These are phyloP conservation scores for Claviceps spartinae DNA, from an alignment of 2,329 filamentous ascomycete genomes.

Conservation along the genomic window DNA sequence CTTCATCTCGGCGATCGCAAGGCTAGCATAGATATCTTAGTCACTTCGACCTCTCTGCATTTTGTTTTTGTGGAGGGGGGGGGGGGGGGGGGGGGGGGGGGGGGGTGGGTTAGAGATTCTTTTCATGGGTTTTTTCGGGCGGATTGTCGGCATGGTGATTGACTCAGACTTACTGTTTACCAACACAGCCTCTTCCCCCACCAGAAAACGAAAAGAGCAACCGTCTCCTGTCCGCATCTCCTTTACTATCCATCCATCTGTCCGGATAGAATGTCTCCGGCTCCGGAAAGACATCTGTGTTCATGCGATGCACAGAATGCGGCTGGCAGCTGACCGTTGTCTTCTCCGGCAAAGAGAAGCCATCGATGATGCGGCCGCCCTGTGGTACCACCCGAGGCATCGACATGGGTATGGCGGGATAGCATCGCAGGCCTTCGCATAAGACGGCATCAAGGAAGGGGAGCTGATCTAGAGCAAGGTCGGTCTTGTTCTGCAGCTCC, in stretches of 20 bases:
- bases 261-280: constrained; percentile 69
- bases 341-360: constrained; percentile 35
- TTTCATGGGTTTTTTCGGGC: no score
- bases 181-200: constrained; percentile 52
- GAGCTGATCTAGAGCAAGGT: constrained; percentile 32
- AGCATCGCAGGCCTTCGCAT: constrained; percentile 47
- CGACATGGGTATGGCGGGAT: constrained; percentile 53
- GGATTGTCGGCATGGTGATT: no score
- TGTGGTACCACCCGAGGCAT: constrained; percentile 45
- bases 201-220: constrained; percentile 53
- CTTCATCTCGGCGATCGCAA: constrained; percentile 58
- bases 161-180: constrained; percentile 44
- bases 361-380: constrained; percentile 42
- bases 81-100: no score
- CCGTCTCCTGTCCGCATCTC: constrained; percentile 55
- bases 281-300: constrained; percentile 58
- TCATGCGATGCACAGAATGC: constrained; percentile 44
- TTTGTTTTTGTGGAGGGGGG: constrained; percentile 3
- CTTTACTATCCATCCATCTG: constrained; percentile 64
- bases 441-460: constrained; percentile 50
- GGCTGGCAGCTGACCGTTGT: constrained; percentile 49
- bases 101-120: no score
- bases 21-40: constrained; percentile 13
- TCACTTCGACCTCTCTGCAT: no score
- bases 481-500: constrained; percentile 33